Evolutionary conservation across 106 monocot genomes (phyloP), one percentile per base, ranked within the genome.

Genomic region (Phalaenopsis aphrodite): DNA sequence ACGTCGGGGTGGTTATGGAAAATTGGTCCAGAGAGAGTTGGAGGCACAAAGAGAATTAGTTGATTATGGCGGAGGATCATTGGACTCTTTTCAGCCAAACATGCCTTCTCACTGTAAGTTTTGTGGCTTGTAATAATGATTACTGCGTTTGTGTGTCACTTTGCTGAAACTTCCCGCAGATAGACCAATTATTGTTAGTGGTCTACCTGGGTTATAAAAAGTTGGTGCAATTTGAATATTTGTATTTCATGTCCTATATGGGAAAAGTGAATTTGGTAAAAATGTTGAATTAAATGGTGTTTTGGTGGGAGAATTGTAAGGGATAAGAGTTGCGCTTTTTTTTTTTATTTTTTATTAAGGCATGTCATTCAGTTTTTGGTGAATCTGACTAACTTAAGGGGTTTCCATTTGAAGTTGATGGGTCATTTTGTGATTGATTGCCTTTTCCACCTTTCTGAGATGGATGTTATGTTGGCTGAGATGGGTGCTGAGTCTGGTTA

Each of bases 1-100:
- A 95, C 92, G 92, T 64, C 86, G 97, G 86, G 97, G 97, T 84
- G 97, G 97, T 17, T 97, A 97, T 80, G 97, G 97, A 16, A 97
- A 97, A 85, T n/a, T 97, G 81, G 90, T 97, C 19, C 97, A 97
- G 81, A 97, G 75, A 75, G 97, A 97, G 76, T 84, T 97, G 71
- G 94, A 94, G 83, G 90, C 85, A 72, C 96, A 96, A 81, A 90
- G 97, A 56, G 72, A 97, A 58, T 78, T 97, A 61, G 97, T 97
- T 55, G 94, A 97, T 48, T 97, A 97, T 87, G 97, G 97, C 43
- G 55, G 86, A 47, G 95, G 91, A 0, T 89, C 95, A 56, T 78
- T 96, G 78, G 91, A 79, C 15, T 77, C 83, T 80, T 95, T 89
- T 45, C 94, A 89, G 37, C 82, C 80, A 15, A 23, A 72, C 18